Base-by-base conservation (phyloP, 2,329 filamentous ascomycete genomes). In the Epichloe uncinata region DNA sequence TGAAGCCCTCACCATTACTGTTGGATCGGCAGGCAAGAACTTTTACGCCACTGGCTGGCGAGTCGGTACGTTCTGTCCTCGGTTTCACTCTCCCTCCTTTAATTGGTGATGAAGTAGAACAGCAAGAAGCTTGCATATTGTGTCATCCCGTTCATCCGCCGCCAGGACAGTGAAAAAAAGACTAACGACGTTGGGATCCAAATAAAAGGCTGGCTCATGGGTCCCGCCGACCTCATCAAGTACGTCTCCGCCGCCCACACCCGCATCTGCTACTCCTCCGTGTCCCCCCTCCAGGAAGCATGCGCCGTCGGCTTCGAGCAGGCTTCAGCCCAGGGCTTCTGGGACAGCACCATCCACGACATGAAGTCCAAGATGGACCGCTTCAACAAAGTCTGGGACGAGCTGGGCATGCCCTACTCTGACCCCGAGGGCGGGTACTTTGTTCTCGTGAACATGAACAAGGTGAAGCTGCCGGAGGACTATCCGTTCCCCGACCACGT, bases 31-130 rank as follows among this genome's bases (percentile, higher is more conserved):
- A 1, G 93, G 93, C 59, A 98, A 98, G 77, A 94, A 93, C 73
- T 98, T 98, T 69, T 97, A 97, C 63, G 88, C 87, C 50, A 98
- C 93, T 0, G 93, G 93, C 45, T 98, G 93, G 93, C 83, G 93
- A 51, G 90, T 97, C 4, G 79, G 73, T 72, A 58, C 16, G 71
- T 62, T 18, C 3, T 36, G 40, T 16, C 18, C 16, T 33, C 36
- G 6, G n/a, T 4, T 42, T 37, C 36, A 9, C 18, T 20, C 3
- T 36, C 42, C 4, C 44, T 13, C 40, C 26, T 12, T 11, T 50
- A 8, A 7, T 26, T 7, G 22, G 22, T 26, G 22, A 26, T 26
- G 22, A 26, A 8, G 7, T 26, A 26, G 22, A 26, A 26, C 22
- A 26, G 22, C 22, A 26, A 26, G 22, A 8, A 26, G 8, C 22